Conservation (phyloP, 2,329 filamentous ascomycete species). For the Apiospora saccharicola region DNA sequence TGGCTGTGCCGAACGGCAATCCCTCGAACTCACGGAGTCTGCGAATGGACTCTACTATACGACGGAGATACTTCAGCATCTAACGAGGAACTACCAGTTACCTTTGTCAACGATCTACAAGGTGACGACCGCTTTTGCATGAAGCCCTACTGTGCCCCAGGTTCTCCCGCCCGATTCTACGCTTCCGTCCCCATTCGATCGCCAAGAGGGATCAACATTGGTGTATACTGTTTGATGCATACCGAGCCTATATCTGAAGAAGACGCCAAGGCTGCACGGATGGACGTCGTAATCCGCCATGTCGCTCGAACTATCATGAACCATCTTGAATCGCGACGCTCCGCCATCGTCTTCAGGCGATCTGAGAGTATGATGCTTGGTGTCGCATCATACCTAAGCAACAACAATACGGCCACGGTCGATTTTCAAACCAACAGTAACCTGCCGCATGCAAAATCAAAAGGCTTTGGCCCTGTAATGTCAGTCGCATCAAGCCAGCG, state of each 20-base stretch:
- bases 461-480: background rate
- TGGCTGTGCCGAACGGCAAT: constrained; percentile 40
- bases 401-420: background rate
- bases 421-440: background rate
- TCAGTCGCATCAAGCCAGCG: background rate
- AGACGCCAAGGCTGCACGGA: background rate
- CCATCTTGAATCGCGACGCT: background rate
- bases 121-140: background rate
- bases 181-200: constrained; percentile 29
- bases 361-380: background rate
- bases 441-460: background rate
- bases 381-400: background rate
- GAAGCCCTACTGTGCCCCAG: background rate
- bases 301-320: constrained; percentile 14
- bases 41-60: constrained; percentile 31
- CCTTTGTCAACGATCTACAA: background rate
- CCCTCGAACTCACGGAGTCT: constrained; percentile 39
- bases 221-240: constrained; percentile 27
- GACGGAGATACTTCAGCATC: background rate
- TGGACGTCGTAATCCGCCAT: background rate
- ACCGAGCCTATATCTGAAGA: constrained; percentile 22
- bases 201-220: constrained; percentile 28
- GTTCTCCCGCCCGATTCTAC: constrained; percentile 28
- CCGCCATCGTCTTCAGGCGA: background rate
- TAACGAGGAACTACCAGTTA: background rate